Conservation (phyloP, 2,329 filamentous ascomycete species). For the Mycosphaerella sp. region DNA sequence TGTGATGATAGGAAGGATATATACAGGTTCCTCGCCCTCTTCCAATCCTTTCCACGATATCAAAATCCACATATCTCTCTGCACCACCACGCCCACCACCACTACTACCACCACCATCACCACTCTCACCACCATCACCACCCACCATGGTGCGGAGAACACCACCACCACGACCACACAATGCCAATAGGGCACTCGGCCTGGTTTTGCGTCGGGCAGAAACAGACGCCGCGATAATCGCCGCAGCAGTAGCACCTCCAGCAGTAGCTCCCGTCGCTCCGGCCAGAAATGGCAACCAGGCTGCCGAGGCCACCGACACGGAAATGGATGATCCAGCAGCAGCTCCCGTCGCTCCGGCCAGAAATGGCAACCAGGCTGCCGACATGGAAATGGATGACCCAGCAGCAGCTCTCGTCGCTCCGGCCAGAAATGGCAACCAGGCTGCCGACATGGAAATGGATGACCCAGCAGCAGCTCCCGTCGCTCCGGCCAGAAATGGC, state of each 20-base stretch:
- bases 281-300: neutral
- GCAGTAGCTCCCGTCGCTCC: neutral
- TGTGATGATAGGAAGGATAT: neutral
- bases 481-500: neutral
- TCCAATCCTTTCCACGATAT: neutral
- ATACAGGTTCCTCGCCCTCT: neutral
- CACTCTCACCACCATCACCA: too few species aligned
- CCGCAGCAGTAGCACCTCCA: too few species aligned
- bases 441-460: neutral
- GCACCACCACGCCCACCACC: neutral
- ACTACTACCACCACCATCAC: too few species aligned
- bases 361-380: too few species aligned
- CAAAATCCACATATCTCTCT: neutral
- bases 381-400: neutral
- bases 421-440: neutral
- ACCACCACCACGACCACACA: too few species aligned
- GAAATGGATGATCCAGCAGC: too few species aligned
- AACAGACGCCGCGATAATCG: too few species aligned
- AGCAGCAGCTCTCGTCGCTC: too few species aligned
- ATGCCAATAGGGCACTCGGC: too few species aligned
- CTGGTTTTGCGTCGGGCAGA: too few species aligned
- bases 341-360: too few species aligned
- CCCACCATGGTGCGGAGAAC: neutral
- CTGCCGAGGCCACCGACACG: neutral
- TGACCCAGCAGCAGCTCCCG: neutral